Conservation (phyloP, 2,329 filamentous ascomycete species). For the Fusarium bulbicola region DNA sequence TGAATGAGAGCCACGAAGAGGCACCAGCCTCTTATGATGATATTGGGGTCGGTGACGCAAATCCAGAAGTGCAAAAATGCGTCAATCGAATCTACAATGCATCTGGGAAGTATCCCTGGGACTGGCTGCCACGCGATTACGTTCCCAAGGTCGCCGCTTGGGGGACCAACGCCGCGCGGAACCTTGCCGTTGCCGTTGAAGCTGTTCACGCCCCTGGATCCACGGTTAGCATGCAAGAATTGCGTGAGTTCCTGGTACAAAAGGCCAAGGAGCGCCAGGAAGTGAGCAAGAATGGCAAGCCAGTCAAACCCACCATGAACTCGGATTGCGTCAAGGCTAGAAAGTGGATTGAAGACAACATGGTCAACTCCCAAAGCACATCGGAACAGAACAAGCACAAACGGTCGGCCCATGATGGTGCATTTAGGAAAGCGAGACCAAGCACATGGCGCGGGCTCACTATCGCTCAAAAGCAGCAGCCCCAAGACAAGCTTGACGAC, state of each 20-base stretch:
- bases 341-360: not conserved
- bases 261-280: too few species aligned
- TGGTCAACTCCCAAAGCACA: not conserved
- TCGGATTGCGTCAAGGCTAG: not conserved
- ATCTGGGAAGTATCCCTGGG: not conserved
- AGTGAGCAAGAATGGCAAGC: not conserved
- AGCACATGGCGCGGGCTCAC: not conserved
- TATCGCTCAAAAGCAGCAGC: not conserved
- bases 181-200: not conserved
- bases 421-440: not conserved
- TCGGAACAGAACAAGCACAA: not conserved
- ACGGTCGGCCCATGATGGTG: fast-evolving
- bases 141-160: not conserved
- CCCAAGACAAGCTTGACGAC: not conserved
- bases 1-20: not conserved
- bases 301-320: not conserved
- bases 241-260: not conserved
- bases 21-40: not conserved
- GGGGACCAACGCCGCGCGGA: not conserved
- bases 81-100: not conserved
- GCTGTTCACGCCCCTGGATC: not conserved
- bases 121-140: constrained; percentile 1
- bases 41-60: not conserved
- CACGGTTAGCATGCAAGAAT: not conserved
- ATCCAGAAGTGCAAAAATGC: not conserved